Evolutionary conservation across 108 stramenopile species (phyloP), one percentile per base, ranked within the genome.

Genomic region (Poteriospumella lacustris): DNA sequence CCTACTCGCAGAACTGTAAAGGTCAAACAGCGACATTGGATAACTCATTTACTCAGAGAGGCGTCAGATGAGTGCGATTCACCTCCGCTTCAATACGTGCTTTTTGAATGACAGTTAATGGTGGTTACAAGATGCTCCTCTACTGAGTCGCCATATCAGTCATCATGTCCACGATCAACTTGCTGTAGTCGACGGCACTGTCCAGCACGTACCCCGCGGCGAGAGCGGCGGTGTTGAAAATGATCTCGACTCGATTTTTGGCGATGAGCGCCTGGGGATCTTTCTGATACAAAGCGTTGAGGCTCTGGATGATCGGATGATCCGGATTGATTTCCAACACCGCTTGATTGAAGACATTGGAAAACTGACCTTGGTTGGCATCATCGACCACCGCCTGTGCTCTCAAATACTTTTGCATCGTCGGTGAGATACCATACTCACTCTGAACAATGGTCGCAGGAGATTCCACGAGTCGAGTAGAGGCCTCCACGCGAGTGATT

Each of bases 381-480:
- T 93, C 95, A 40, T 90, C 67, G 9, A 94, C 92, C 19, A 95
- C 94, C 3, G 92, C 90, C 85, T 97, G 96, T 0, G 95, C 94
- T 28, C 80, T 68, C 94, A 96, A 95, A 91, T 96, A 97, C n/a
- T 92, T 85, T 75, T 95, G 94, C 97, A 98, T 98, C 52, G 89
- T 95, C 39, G 97, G 96, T 68, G 91, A 92, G 90, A 96, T 91
- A 44, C 97, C 97, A 79, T 95, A 98, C 0, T 95, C 94, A 42
- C 92, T 90, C 84, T 96, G 94, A 1, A 95, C 94, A 44, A 96
- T 76, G 2, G 91, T 93, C 29, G 94, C 95, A 0, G 97, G 95
- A 9, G 92, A 92, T 43, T 90, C 89, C 0, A 87, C 86, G 0
- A 98, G 89, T 43, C 92, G 81, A 68, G 84, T 85, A 1, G 92